phyloP scores from a whole-genome alignment of 129 eudicot genomes.

The Ambrosia trifida region DNA sequence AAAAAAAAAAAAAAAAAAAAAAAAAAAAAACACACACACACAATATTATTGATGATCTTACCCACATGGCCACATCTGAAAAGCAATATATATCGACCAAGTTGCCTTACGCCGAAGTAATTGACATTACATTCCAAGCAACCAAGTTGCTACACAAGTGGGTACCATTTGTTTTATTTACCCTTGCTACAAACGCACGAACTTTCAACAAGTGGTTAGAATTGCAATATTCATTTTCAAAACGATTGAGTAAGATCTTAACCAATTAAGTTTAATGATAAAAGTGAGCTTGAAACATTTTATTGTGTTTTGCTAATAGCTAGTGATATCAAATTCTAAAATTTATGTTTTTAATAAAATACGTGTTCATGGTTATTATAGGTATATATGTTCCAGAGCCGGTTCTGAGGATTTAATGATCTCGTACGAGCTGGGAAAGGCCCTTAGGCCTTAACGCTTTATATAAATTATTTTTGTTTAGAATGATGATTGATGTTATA shows the following conservation, averaged over 20 bases:
- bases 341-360: neutral
- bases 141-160: conserved; percentile 6
- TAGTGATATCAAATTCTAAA: neutral
- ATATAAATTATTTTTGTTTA: no score
- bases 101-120: neutral
- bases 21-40: no score
- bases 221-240: neutral
- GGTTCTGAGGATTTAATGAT: no score
- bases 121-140: neutral
- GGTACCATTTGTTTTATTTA: neutral
- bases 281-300: neutral
- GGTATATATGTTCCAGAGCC: no score
- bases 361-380: neutral
- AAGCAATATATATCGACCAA: neutral
- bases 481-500: no score
- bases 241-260: neutral
- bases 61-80: neutral
- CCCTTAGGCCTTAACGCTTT: no score
- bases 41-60: neutral
- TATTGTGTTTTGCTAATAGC: no score
- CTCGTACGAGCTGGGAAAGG: no score
- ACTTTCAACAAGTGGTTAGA: neutral
- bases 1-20: no score
- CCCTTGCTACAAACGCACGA: neutral
- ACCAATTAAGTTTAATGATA: neutral